Base-by-base conservation (phyloP, 306 rosid genomes). In the Gillenia trifoliata region DNA sequence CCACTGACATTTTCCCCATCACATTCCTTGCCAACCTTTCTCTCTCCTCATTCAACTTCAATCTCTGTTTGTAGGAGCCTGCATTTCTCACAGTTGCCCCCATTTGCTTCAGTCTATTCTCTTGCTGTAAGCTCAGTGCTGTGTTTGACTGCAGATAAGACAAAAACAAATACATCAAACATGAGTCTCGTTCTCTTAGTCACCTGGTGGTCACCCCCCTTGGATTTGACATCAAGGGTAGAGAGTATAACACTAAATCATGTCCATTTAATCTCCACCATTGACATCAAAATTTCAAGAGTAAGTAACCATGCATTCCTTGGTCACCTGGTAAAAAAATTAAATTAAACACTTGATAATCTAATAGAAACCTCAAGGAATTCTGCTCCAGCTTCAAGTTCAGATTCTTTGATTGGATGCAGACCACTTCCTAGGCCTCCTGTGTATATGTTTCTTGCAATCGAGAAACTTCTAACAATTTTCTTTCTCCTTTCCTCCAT, bases 51-150 rank as follows among this genome's bases (percentile, higher is more conserved):
- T 88, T 88, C 72, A 87, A 41, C 80, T 87, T 88, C 85, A 91
- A 8, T 75, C 76, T 87, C 82, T 80, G 87, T 64, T 80, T 79
- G 80, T 91, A 93, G 13, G 92, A 89, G 3, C 93, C 88, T 41
- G 83, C 89, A 83, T 91, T 91, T 77, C 97, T 93, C 29, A 93
- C 96, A 41, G 98, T 93, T 84, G 98, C 98, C 4, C 98, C 98
- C 96, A 93, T 89, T 80, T 91, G 96, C 89, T 91, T 93, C 43
- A 93, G 30, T 79, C 97, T 88, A 0, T 86, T 89, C 75, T 91
- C 92, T 82, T 93, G 97, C n/a, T 89, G 96, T 68, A 80, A 78
- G 62, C 91, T 93, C 85, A 93, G 71, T 4, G 91, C 96, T 40
- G 89, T 91, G 82, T 93, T 93, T 36, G 97, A 88, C 98, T 93